These are phyloP conservation scores for Somion occarium DNA, from an alignment of 1,284 basidiomycete species.

Conservation along the genomic window DNA sequence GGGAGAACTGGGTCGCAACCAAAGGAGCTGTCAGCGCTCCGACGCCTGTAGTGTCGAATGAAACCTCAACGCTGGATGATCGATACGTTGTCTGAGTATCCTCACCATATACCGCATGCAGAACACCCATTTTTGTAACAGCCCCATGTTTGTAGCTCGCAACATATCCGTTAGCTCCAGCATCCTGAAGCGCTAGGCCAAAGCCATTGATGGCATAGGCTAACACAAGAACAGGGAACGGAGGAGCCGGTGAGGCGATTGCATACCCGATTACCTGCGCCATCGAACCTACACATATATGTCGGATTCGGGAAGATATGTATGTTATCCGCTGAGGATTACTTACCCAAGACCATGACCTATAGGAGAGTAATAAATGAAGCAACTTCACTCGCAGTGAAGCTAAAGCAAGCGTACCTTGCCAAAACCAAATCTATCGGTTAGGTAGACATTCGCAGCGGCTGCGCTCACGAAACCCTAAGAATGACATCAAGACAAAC, in stretches of 20 bases:
- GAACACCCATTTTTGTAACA: slow-evolving; percentile 54
- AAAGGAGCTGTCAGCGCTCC: slow-evolving; percentile 60
- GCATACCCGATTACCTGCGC: slow-evolving; percentile 40
- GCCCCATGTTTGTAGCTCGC: slow-evolving; percentile 41
- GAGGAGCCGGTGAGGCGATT: slow-evolving; percentile 54
- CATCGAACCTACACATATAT: slow-evolving; percentile 25
- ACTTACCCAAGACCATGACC: slow-evolving; percentile 19
- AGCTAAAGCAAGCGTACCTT: slow-evolving; percentile 30
- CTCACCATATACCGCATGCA: slow-evolving; percentile 46
- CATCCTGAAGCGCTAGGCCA: slow-evolving; percentile 53
- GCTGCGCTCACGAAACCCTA: slow-evolving; percentile 47
- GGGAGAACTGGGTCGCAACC: slow-evolving; percentile 59
- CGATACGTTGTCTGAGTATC: background rate
- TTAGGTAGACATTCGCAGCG: slow-evolving; percentile 43
- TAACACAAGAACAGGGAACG: slow-evolving; percentile 59
- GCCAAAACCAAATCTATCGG: slow-evolving; percentile 51
- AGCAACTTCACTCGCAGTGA: no score
- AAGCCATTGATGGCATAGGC: slow-evolving; percentile 58
- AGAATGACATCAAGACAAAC: background rate
- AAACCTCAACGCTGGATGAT: background rate
- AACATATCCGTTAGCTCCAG: slow-evolving; percentile 53
- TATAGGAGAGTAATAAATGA: no score
- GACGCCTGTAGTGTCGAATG: slow-evolving; percentile 33
- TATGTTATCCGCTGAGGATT: no score
- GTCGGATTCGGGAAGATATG: no score